phyloP scores from a whole-genome alignment of 108 stramenopile genomes.

The Nitzschia palea region DNA sequence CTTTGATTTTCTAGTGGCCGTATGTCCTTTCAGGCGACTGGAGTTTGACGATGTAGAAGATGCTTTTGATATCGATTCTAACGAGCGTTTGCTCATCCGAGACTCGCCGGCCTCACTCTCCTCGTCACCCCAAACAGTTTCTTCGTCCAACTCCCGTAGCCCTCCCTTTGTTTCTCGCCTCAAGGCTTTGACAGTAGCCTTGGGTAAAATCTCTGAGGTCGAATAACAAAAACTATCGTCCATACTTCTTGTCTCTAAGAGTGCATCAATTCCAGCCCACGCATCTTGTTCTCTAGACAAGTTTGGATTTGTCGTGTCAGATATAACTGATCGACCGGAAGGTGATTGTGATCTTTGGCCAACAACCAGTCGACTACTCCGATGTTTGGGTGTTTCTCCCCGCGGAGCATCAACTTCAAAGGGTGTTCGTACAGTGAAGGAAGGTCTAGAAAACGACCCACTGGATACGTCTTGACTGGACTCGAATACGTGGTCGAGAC shows the following conservation, averaged over 20 bases:
- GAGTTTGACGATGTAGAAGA: slow-evolving; percentile 5
- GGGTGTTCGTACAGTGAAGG: slow-evolving; percentile 4
- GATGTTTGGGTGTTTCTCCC: background rate
- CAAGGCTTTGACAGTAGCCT: slow-evolving; percentile 10
- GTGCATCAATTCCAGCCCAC: slow-evolving; percentile 27
- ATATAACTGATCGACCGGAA: background rate
- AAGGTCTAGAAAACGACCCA: too few relatives aligned
- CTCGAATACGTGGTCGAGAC: too few relatives aligned
- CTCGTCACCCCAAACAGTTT: slow-evolving; percentile 6
- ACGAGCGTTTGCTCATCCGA: slow-evolving; percentile 3
- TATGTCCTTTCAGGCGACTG: slow-evolving; percentile 4
- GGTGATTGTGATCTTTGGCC: background rate
- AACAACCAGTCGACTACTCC: background rate
- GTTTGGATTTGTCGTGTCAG: background rate
- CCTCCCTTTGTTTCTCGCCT: slow-evolving; percentile 1
- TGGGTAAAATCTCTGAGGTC: slow-evolving; percentile 23
- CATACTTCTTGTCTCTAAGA: slow-evolving; percentile 15
- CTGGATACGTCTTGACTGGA: too few relatives aligned
- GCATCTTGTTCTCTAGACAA: slow-evolving; percentile 23
- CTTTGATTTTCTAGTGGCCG: background rate
- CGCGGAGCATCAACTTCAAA: slow-evolving; percentile 33
- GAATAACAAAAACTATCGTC: slow-evolving; percentile 22
- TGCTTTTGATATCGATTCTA: slow-evolving; percentile 5
- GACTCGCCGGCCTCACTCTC: slow-evolving; percentile 9
- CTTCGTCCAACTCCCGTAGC: slow-evolving; percentile 5